Conservation (phyloP, 169 alveolate genomes). For the Eimeria zaria region DNA sequence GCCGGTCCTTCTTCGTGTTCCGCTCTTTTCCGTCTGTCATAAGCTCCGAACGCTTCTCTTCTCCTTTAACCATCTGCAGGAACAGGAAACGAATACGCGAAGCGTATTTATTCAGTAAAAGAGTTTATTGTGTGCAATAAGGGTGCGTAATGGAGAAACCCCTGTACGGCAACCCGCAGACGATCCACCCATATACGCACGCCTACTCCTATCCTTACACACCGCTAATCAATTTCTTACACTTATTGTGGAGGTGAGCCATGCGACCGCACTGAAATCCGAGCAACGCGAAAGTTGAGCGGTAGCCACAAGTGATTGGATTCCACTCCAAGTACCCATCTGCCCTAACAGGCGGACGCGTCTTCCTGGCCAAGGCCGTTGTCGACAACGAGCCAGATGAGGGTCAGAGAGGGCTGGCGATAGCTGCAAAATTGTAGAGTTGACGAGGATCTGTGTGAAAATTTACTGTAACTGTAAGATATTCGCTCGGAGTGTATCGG, state of each 20-base stretch:
- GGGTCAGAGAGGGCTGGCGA: background rate
- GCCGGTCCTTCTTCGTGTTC: background rate
- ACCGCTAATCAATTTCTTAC: background rate
- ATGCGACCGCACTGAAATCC: background rate
- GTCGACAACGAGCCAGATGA: background rate
- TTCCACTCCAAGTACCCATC: slow-evolving; percentile 10
- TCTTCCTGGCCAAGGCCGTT: background rate
- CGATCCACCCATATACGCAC: background rate
- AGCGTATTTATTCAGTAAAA: background rate
- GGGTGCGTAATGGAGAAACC: background rate
- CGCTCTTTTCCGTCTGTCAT: background rate
- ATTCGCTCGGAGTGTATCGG: background rate
- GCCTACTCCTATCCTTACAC: background rate
- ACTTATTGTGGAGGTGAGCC: background rate
- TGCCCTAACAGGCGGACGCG: background rate
- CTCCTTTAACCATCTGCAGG: background rate
- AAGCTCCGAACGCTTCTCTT: background rate
- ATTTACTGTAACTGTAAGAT: background rate
- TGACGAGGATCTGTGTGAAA: background rate
- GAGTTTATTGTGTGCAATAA: background rate
- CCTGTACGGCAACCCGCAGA: background rate
- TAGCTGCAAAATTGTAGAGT: background rate
- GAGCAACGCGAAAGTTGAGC: background rate
- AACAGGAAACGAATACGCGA: background rate
- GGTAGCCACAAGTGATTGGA: background rate